phyloP scores from a whole-genome alignment of 2,329 filamentous ascomycete species.

The Alternaria ventricosa region DNA sequence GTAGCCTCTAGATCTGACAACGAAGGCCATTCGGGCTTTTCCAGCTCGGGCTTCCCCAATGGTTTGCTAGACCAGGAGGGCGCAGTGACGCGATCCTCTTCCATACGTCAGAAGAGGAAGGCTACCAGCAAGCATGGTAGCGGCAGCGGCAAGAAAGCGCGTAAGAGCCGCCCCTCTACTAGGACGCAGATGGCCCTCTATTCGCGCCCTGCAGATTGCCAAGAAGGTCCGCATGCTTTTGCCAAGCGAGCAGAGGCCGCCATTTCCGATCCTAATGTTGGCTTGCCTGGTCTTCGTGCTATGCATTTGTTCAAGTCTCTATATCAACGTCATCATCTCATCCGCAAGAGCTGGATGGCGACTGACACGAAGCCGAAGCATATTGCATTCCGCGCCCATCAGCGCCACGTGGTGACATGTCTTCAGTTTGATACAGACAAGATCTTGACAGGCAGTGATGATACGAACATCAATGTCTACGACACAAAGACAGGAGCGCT shows the following conservation, averaged over 20 bases:
- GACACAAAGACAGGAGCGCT: slow-evolving; percentile 93
- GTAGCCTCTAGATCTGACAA: slow-evolving; percentile 48
- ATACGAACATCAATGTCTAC: slow-evolving; percentile 97
- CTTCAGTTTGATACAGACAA: slow-evolving; percentile 98
- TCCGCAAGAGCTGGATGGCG: slow-evolving; percentile 90
- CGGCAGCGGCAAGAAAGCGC: slow-evolving; percentile 60
- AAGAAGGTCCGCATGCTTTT: slow-evolving; percentile 84
- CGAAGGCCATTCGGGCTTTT: slow-evolving; percentile 39
- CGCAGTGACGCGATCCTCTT: slow-evolving; percentile 37
- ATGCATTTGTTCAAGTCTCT: slow-evolving; percentile 96
- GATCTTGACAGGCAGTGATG: slow-evolving; percentile 95
- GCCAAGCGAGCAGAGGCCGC: slow-evolving; percentile 84
- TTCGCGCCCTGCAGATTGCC: slow-evolving; percentile 58
- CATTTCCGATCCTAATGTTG: slow-evolving; percentile 81
- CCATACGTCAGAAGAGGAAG: slow-evolving; percentile 49
- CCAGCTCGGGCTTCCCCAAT: slow-evolving; percentile 24
- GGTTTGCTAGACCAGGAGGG: slow-evolving; percentile 34
- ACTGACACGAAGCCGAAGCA: slow-evolving; percentile 82
- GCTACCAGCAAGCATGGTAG: slow-evolving; percentile 46
- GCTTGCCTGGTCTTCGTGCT: slow-evolving; percentile 77
- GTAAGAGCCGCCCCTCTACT: slow-evolving; percentile 58
- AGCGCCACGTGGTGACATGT: slow-evolving; percentile 95
- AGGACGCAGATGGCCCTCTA: slow-evolving; percentile 53
- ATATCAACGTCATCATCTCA: slow-evolving; percentile 90
- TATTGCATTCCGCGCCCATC: slow-evolving; percentile 94